Conservation (phyloP, 371 early-diverging fungal species). For the Gilbertella persicaria region DNA sequence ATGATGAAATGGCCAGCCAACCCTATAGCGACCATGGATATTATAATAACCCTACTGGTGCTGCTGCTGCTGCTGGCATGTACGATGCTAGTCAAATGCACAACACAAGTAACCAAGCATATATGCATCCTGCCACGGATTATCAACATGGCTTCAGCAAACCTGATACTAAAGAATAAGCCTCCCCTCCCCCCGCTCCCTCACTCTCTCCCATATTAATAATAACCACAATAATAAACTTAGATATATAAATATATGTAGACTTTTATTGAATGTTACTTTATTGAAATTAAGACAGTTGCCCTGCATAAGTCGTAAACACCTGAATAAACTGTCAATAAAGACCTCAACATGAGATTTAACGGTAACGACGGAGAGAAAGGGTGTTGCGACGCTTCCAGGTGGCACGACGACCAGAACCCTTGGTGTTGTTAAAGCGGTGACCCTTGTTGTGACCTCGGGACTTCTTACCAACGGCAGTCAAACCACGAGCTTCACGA, state of each 20-base stretch:
- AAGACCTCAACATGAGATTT: conserved; percentile 27
- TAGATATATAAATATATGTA: too few species aligned
- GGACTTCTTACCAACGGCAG: conserved; percentile 95
- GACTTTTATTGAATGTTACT: too few species aligned
- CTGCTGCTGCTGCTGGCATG: background rate
- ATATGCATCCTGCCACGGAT: too few species aligned
- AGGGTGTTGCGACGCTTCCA: conserved; percentile 83
- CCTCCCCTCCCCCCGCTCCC: background rate
- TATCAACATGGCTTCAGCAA: background rate
- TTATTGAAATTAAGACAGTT: too few species aligned
- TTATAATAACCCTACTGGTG: background rate
- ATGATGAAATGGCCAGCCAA: background rate
- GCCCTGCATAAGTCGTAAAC: background rate
- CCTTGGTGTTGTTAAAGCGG: conserved; percentile 97
- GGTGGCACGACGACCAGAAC: conserved; percentile 87
- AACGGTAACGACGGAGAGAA: conserved; percentile 83
- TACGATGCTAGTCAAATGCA: background rate
- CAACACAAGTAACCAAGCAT: background rate
- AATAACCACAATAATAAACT: too few species aligned
- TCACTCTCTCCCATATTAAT: background rate
- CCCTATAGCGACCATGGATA: background rate
- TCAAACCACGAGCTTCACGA: conserved; percentile 98
- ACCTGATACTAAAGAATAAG: background rate
- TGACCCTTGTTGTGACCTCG: conserved; percentile 99
- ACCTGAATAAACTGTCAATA: background rate